Percentiles rank a stretch among this genome's conserved stretches.
Conservation (phyloP, 129 eudicot genomes). For the Artemisia tridentata region DNA sequence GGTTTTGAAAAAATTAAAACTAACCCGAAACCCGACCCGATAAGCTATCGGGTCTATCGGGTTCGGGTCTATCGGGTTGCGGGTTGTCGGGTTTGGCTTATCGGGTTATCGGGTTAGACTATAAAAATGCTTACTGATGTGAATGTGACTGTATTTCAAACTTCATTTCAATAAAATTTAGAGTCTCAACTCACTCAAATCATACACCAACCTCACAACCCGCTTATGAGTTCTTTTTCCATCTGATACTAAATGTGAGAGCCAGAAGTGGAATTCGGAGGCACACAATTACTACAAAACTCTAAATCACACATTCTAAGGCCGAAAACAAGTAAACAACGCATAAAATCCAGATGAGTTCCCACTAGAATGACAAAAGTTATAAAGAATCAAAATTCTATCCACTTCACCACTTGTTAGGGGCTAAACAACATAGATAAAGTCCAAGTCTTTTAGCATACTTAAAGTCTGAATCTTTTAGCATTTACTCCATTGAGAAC, state of each 20-base stretch:
- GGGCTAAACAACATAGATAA: conserved; percentile 10
- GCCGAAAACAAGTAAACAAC: neutral
- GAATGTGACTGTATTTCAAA: too few relatives aligned
- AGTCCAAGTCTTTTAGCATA: neutral
- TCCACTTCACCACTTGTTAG: neutral
- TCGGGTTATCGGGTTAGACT: too few relatives aligned
- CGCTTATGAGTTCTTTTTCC: neutral
- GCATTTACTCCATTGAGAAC: conserved; percentile 19
- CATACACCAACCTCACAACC: neutral
- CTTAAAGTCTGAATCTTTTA: neutral
- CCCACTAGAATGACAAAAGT: neutral
- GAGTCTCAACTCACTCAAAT: conserved; percentile 7
- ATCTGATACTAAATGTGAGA: neutral
- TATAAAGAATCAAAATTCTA: neutral
- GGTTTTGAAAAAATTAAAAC: too few relatives aligned
- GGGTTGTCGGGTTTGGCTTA: too few relatives aligned
- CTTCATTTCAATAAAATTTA: neutral
- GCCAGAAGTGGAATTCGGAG: neutral
- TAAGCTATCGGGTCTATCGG: too few relatives aligned
- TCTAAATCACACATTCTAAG: conserved; percentile 1
- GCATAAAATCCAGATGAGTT: conserved; percentile 5
- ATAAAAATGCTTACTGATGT: too few relatives aligned
- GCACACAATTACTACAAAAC: neutral
- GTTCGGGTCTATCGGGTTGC: too few relatives aligned
- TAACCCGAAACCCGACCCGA: too few relatives aligned